These are phyloP conservation scores for Actinomortierella wolfii DNA, from an alignment of 371 early-diverging fungal genomes.

Conservation along the genomic window DNA sequence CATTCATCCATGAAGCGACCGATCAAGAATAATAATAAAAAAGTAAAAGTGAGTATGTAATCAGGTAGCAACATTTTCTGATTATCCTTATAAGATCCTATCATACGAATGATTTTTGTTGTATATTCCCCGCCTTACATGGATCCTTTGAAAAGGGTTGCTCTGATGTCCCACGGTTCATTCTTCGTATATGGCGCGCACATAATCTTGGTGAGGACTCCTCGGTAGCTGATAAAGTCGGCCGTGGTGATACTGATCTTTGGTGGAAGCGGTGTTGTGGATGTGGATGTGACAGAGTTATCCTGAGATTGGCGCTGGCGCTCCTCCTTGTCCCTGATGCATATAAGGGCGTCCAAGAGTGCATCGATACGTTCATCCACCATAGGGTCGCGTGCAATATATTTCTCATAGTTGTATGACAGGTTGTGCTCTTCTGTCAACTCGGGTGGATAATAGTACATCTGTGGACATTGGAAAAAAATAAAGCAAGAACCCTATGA, in stretches of 20 bases:
- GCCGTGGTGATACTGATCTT: conserved; percentile 20
- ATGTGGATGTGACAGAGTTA: not conserved
- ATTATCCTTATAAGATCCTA: too few relatives aligned
- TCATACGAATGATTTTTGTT: too few relatives aligned
- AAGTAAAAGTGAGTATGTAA: not conserved
- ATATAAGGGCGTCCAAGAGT: conserved; percentile 66
- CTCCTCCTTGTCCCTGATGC: conserved; percentile 45
- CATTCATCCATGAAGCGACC: not conserved
- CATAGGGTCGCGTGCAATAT: conserved; percentile 63
- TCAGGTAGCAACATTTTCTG: not conserved
- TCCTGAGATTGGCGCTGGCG: conserved; percentile 39
- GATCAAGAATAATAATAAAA: conserved; percentile 1
- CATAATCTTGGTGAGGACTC: conserved; percentile 87
- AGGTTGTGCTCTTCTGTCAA: conserved; percentile 55
- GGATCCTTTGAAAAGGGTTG: conserved; percentile 67
- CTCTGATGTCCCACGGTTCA: conserved; percentile 83
- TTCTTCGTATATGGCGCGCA: conserved; percentile 76
- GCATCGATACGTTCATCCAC: conserved; percentile 83
- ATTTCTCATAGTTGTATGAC: conserved; percentile 63
- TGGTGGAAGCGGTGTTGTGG: not conserved
- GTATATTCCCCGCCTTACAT: conserved; percentile 11
- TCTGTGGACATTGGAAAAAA: conserved; percentile 44
- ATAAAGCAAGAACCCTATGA: conserved; percentile 1
- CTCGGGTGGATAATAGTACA: conserved; percentile 72
- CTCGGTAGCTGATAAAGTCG: conserved; percentile 67